Conservation (phyloP, 306 rosid species). For the Comarum palustre region DNA sequence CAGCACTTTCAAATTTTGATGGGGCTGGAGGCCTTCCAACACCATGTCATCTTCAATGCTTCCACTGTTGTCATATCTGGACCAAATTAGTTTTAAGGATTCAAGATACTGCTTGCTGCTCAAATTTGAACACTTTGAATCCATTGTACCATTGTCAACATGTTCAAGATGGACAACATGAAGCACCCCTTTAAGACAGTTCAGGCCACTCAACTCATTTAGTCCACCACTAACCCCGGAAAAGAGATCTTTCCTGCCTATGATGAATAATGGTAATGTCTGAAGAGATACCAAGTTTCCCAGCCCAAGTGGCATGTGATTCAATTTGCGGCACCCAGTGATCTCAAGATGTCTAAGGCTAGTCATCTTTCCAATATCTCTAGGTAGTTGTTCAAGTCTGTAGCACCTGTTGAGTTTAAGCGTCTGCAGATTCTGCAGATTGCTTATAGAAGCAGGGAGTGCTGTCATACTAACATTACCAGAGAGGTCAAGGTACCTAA, state of each 20-base stretch:
- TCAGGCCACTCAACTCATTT: neutral
- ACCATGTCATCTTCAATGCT: neutral
- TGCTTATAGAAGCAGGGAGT: neutral
- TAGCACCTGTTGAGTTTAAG: constrained; percentile 3
- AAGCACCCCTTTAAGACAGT: neutral
- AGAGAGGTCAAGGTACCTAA: constrained; percentile 4
- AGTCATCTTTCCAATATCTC: neutral
- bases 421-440: neutral
- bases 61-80: neutral
- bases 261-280: neutral
- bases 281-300: constrained; percentile 1
- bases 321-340: constrained; percentile 1
- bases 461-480: neutral
- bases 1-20: neutral
- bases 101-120: neutral
- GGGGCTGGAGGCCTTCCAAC: neutral
- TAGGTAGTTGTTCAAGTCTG: constrained; percentile 5
- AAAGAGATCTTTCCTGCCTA: neutral
- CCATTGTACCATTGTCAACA: neutral
- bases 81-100: neutral
- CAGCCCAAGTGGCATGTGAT: neutral
- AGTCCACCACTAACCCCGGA: neutral
- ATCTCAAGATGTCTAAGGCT: neutral
- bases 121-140: neutral
- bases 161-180: neutral